These are phyloP conservation scores for Kluyveromyces wickerhamii DNA, from an alignment of 805 yeast genomes.

Conservation along the genomic window DNA sequence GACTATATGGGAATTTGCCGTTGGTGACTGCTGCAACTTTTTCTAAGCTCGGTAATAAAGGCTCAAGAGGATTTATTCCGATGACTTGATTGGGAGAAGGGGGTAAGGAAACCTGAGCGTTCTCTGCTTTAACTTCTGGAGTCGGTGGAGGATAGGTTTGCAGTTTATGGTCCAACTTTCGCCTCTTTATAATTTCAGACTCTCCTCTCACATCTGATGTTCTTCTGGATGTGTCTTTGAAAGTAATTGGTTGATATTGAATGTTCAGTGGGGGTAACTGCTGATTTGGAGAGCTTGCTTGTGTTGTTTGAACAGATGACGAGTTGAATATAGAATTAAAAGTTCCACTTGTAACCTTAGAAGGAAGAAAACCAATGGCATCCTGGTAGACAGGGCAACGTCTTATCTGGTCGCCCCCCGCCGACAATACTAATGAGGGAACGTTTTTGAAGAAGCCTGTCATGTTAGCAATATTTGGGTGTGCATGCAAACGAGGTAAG, in stretches of 20 bases:
- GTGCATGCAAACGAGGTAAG: slow-evolving; percentile 9
- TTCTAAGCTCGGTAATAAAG: background rate
- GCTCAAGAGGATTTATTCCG: background rate
- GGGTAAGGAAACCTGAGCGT: background rate
- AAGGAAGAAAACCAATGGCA: slow-evolving; percentile 26
- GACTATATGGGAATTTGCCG: background rate
- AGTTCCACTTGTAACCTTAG: slow-evolving; percentile 10
- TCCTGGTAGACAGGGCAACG: slow-evolving; percentile 34
- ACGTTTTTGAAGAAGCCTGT: slow-evolving; percentile 26
- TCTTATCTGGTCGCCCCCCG: slow-evolving; percentile 27
- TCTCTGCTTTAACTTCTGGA: slow-evolving; percentile 1
- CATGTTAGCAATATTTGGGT: slow-evolving; percentile 23
- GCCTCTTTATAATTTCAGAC: slow-evolving; percentile 17
- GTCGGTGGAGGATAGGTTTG: background rate
- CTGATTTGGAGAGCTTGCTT: slow-evolving; percentile 11
- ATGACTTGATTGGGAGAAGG: background rate
- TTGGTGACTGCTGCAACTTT: background rate
- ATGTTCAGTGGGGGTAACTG: slow-evolving; percentile 28
- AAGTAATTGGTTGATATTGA: slow-evolving; percentile 27
- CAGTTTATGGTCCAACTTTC: slow-evolving; percentile 11
- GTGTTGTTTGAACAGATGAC: slow-evolving; percentile 3
- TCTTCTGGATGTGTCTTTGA: slow-evolving; percentile 11
- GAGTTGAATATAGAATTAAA: slow-evolving; percentile 4
- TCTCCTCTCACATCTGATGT: slow-evolving; percentile 14
- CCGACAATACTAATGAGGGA: slow-evolving; percentile 27